Base-by-base conservation (phyloP, 2,329 filamentous ascomycete species). In the Didymella arachidicola region DNA sequence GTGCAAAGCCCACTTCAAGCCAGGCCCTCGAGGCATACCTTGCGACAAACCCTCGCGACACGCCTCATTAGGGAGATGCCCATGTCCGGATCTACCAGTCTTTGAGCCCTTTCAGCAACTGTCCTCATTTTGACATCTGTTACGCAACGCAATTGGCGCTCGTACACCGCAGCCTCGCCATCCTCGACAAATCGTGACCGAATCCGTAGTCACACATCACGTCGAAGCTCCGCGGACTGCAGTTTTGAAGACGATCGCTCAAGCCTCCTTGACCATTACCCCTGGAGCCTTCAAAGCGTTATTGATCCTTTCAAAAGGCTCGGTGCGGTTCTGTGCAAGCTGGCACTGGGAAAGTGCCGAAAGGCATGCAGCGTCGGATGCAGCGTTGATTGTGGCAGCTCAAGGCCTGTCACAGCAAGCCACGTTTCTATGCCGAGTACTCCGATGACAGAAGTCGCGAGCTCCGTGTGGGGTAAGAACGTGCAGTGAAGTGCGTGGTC, bases 1-100 rank as follows among this genome's bases (percentile, higher is more conserved):
- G 32, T 46, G 39, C 50, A 32, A 44, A 45, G n/a, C 26, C 54
- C 48, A 30, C 39, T 53, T 38, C 55, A 6, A 53, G 32, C 32
- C 42, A 34, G 6, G 32, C 32, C 49, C 16, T 45, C 41, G 22
- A 51, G 41, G 46, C 51, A 36, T 36, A 50, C 56, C 50, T 50
- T 59, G 56, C 56, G 29, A 54, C 51, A 53, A 45, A 43, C 22
- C 51, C 41, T 26, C 36, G 56, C 56, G 41, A 54, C 27, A 54
- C 46, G 25, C 26, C n/a, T 16, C 18, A 18, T 16, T 14, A 18
- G 18, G n/a, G 18, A n/a, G 12, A 7, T 29, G 27, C 34, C 47
- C 26, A 42, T 14, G 16, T 12, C 22, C 32, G 26, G 39, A 27
- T 11, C 32, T 44, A 11, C 32, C 36, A 36, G 18, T 16, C 36